Evolutionary conservation across 2,329 filamentous ascomycete species (phyloP), one percentile per base, ranked within the genome.

Genomic region (Zasmidium angulare): DNA sequence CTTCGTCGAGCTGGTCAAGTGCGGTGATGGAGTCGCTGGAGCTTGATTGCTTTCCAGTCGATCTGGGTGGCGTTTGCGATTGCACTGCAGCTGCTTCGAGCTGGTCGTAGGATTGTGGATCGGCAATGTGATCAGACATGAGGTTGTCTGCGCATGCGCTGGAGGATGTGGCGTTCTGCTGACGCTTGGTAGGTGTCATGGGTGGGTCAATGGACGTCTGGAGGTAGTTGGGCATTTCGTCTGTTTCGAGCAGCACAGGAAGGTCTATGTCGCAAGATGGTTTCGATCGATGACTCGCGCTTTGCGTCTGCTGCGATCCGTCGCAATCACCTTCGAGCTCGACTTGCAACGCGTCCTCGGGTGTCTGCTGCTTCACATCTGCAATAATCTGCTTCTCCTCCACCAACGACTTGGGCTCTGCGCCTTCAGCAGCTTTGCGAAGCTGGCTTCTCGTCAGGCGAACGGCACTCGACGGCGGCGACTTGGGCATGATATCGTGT

Each of bases 1-100:
- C 80, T 56, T 84, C 80, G 58, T 83, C 80, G 7, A 82, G 73
- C 2, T 75, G 77, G 63, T 84, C 81, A 36, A 82, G 73, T 3
- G 79, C 81, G 55, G 78, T 76, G 26, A 83, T 78, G 2, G 80
- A 79, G 59, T 81, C 76, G 62, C 81, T 77, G 71, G 71, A 66
- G 50, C 10, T 14, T 36, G 50, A 24, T 52, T 61, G 2, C 23
- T 22, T 36, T 43, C n/a, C 59, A 19, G n/a, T 43, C 3, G 55
- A 59, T 29, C 20, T 53, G 26, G 60, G 58, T 29, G 68, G 59
- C 21, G 58, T 65, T 3, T 56, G 57, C 9, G 62, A 63, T 23
- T 65, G 51, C 19, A 69, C 61, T 17, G 60, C 68, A 12, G 69
- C 68, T 3, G 60, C 58, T 57, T 71, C 66, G 23, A 70, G 60